These are phyloP conservation scores for Silene coronaria DNA, from an alignment of 179 eudicot species.

Conservation along the genomic window DNA sequence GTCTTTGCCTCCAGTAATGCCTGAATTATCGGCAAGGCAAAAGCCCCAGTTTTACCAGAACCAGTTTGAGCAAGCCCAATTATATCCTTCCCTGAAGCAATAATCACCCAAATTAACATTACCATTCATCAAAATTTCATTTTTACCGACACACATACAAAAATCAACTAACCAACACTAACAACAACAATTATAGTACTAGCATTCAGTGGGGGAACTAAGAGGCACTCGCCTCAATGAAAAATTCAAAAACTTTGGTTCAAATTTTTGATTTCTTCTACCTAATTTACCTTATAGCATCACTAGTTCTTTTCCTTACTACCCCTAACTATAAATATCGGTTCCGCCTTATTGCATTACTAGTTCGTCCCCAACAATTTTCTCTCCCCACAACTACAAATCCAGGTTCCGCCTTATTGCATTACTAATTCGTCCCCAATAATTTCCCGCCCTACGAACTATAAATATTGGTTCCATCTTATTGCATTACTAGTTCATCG, in stretches of 20 bases:
- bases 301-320: too few species aligned
- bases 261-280: neutral
- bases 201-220: neutral
- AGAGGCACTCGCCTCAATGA: neutral
- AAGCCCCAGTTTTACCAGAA: slow-evolving; percentile 97
- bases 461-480: too few species aligned
- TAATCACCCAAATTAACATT: slow-evolving; percentile 3
- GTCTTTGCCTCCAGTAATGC: slow-evolving; percentile 43
- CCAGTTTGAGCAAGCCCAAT: slow-evolving; percentile 98
- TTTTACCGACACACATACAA: neutral
- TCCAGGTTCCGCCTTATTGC: neutral
- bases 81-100: slow-evolving; percentile 59
- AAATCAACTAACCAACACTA: neutral
- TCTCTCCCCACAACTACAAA: neutral
- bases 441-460: too few species aligned
- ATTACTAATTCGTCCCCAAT: neutral
- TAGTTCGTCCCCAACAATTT: neutral
- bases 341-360: neutral
- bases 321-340: too few species aligned
- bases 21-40: slow-evolving; percentile 82
- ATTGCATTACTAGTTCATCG: too few species aligned
- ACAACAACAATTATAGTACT: neutral
- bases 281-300: too few species aligned
- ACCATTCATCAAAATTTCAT: neutral
- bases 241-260: neutral